phyloP scores from a whole-genome alignment of 192 early-diverging fungal genomes.

The Bifiguratus adelaidae region DNA sequence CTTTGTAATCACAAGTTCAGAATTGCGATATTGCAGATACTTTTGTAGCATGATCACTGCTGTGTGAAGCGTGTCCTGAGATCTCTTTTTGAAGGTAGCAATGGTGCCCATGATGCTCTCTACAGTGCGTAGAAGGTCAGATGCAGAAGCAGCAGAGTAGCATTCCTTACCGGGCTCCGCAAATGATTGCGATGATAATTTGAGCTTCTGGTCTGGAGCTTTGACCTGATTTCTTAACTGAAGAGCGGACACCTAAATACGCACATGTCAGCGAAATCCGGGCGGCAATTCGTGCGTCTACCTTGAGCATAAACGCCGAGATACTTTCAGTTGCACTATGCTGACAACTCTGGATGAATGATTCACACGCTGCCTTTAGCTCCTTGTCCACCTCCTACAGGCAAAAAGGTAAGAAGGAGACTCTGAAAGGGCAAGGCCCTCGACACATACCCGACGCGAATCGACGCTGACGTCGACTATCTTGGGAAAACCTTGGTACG shows the following conservation, averaged over 20 bases:
- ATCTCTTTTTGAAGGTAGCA: background rate
- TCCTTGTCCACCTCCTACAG: constrained; percentile 45
- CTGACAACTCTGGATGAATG: constrained; percentile 54
- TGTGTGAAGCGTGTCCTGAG: constrained; percentile 6
- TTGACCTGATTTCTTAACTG: constrained; percentile 26
- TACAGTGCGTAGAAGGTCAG: background rate
- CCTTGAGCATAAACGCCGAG: constrained; percentile 52
- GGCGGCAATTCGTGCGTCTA: constrained; percentile 10
- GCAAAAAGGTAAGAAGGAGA: constrained; percentile 9
- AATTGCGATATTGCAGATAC: background rate
- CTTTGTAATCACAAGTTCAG: background rate
- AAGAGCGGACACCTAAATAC: constrained; percentile 36
- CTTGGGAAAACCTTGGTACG: constrained; percentile 31
- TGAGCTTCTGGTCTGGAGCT: constrained; percentile 20
- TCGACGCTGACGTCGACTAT: constrained; percentile 29
- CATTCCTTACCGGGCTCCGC: constrained; percentile 24
- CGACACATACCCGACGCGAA: constrained; percentile 13
- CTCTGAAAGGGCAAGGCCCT: too few species aligned
- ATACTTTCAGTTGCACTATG: constrained; percentile 46
- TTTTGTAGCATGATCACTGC: constrained; percentile 6
- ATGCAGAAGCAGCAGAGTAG: background rate
- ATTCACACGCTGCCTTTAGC: constrained; percentile 56
- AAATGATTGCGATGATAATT: constrained; percentile 34
- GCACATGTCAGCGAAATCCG: too few species aligned
- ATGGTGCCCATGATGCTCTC: background rate